These are phyloP conservation scores for Chenopodium formosanum DNA, from an alignment of 148 eudicot genomes.

Conservation along the genomic window DNA sequence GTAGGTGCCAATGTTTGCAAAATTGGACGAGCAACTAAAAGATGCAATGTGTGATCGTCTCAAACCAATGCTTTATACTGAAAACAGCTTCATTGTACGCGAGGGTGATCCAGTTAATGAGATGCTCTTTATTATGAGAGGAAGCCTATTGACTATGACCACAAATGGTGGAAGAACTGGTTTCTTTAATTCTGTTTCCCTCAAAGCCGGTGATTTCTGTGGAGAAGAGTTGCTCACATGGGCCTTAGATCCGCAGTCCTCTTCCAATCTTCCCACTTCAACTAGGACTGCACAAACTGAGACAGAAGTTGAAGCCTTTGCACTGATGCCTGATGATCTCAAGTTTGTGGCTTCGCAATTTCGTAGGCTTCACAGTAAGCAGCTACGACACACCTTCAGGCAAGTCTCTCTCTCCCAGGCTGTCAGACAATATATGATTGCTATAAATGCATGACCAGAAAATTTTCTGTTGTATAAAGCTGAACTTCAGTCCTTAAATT, in stretches of 20 bases:
- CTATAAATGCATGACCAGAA: not conserved
- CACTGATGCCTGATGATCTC: conserved; percentile 57
- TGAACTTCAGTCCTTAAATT: not conserved
- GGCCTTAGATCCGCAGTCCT: conserved; percentile 65
- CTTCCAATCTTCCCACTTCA: conserved; percentile 60
- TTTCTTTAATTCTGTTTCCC: conserved; percentile 54
- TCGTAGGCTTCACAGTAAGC: conserved; percentile 69
- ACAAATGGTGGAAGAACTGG: conserved; percentile 82
- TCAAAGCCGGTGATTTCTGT: conserved; percentile 62
- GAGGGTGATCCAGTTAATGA: conserved; percentile 78
- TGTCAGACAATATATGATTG: no score
- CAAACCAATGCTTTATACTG: conserved; percentile 61
- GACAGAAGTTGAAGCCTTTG: conserved; percentile 71
- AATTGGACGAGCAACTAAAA: conserved; percentile 59
- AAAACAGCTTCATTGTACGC: conserved; percentile 52
- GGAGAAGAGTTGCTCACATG: conserved; percentile 82
- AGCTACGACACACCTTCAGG: conserved; percentile 64
- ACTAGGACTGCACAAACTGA: conserved; percentile 56
- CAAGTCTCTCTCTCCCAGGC: conserved; percentile 11
- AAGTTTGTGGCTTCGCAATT: conserved; percentile 68
- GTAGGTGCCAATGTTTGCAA: conserved; percentile 76
- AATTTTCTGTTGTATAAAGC: not conserved
- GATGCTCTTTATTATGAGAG: conserved; percentile 73
- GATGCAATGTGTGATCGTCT: conserved; percentile 69
- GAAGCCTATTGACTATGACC: conserved; percentile 50